Base-by-base conservation (phyloP, 2,329 filamentous ascomycete species). In the Arthroderma uncinatum region DNA sequence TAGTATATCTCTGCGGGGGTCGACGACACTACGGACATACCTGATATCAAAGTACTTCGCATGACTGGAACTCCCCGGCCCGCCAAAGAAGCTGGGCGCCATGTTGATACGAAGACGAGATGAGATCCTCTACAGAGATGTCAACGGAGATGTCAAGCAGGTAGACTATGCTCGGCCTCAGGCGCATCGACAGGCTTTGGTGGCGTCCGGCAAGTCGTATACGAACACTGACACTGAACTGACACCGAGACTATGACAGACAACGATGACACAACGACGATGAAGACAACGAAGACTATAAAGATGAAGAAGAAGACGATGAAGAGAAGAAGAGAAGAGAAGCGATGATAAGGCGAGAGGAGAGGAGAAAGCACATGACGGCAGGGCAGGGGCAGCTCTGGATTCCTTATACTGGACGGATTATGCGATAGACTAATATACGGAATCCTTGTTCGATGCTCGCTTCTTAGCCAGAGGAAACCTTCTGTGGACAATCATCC, bases 31-130 rank as follows among this genome's bases (percentile, higher is more conserved):
- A 42, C 39, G 21, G 21, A 5, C 53, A 8, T 57, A 76, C 73
- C 73, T 71, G 62, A 77, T 76, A 65, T 78, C 74, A 60, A 77
- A 78, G 60, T 75, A 74, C 63, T 77, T 77, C 62, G 74, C 73
- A 61, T 72, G 69, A 62, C 70, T 76, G 56, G 72, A 68, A 62
- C 69, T 72, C 54, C 70, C 69, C 59, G 70, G 64, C 48, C 70
- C 67, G 63, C 70, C 70, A 54, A 76, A 71, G 62, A 76, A 74
- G 65, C 71, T 76, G 65, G 75, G 71, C 58, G 74, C 73, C 73
- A 76, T 76, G 50, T 8, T 25, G 6, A 16, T 47, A 4, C 4
- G 44, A 1, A 30, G 10, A 25, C 6, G 23, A 28, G 44, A 48
- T 16, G 6, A n/a, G 21, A 3, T 42, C 39, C 10, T 4, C 19